Conservation (phyloP, 108 stramenopile genomes). For the Conticribra weissflogii region DNA sequence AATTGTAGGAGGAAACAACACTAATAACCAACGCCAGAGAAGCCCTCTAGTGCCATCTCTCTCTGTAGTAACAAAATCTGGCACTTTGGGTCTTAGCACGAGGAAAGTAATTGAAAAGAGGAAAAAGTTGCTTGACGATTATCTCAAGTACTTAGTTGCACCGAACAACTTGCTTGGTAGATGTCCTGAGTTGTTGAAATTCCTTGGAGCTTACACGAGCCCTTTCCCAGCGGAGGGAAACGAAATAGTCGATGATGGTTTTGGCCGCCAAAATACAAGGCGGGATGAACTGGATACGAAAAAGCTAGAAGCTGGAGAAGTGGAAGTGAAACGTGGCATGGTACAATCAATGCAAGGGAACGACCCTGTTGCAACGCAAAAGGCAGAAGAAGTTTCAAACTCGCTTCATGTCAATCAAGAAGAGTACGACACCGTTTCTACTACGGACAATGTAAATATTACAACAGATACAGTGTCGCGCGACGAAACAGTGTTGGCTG, state of each 20-base stretch:
- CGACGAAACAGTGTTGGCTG: not conserved
- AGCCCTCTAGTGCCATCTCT: constrained; percentile 77
- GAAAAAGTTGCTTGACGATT: constrained; percentile 71
- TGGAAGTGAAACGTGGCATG: constrained; percentile 30
- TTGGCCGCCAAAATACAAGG: constrained; percentile 38
- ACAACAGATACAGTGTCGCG: not conserved
- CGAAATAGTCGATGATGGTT: constrained; percentile 25
- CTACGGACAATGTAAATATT: not conserved
- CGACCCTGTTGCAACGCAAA: not conserved
- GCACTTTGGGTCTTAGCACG: constrained; percentile 61
- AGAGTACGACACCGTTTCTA: not conserved
- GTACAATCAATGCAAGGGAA: constrained; percentile 8
- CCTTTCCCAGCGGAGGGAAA: constrained; percentile 55
- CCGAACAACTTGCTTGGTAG: constrained; percentile 60
- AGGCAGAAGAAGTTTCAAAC: constrained; percentile 2
- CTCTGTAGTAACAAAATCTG: constrained; percentile 72
- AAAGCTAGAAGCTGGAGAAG: constrained; percentile 41
- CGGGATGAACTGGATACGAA: constrained; percentile 43
- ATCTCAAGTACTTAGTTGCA: constrained; percentile 69
- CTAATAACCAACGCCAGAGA: constrained; percentile 41
- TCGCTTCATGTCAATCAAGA: not conserved
- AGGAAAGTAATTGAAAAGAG: constrained; percentile 68
- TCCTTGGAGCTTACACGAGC: constrained; percentile 76
- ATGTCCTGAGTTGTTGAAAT: constrained; percentile 76
- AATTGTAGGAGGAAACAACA: constrained; percentile 50